Percentiles rank a stretch among this genome's conserved stretches.
Conservation (phyloP, 2,329 filamentous ascomycete species). For the Beauveria scarabaeidicola region DNA sequence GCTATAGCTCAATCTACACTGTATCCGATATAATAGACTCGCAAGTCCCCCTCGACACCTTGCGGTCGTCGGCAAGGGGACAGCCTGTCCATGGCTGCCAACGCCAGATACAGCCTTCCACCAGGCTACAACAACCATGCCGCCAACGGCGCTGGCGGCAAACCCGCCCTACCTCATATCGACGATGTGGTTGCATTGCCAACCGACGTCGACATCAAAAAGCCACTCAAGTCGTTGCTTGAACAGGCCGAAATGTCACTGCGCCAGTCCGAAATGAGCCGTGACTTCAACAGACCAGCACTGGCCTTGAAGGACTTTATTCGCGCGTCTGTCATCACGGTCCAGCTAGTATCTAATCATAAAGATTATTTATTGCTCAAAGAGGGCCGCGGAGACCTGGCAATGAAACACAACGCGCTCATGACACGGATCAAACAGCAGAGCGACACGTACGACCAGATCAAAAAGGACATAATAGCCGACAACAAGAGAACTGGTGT, state of each 20-base stretch:
- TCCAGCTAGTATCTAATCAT: slow-evolving; percentile 68
- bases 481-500: slow-evolving; percentile 57
- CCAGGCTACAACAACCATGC: slow-evolving; percentile 16
- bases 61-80: slow-evolving; percentile 17
- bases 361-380: slow-evolving; percentile 62
- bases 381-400: slow-evolving; percentile 40
- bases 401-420: slow-evolving; percentile 40
- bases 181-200: slow-evolving; percentile 41
- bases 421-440: slow-evolving; percentile 41
- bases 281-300: slow-evolving; percentile 60
- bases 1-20: neutral
- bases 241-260: slow-evolving; percentile 44
- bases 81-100: slow-evolving; percentile 23
- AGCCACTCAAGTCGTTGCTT: slow-evolving; percentile 45
- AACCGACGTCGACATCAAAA: slow-evolving; percentile 38
- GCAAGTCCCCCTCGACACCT: slow-evolving; percentile 1
- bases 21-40: neutral
- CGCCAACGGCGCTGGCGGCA: slow-evolving; percentile 13
- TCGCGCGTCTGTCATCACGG: slow-evolving; percentile 67
- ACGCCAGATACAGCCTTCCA: slow-evolving; percentile 23
- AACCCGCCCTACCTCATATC: slow-evolving; percentile 40
- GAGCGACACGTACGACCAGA: slow-evolving; percentile 42
- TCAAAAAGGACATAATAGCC: slow-evolving; percentile 52
- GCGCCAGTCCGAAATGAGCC: slow-evolving; percentile 51
- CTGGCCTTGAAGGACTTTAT: slow-evolving; percentile 78